These are phyloP conservation scores for Venturia oleaginea DNA, from an alignment of 2,329 filamentous ascomycete species.

Conservation along the genomic window DNA sequence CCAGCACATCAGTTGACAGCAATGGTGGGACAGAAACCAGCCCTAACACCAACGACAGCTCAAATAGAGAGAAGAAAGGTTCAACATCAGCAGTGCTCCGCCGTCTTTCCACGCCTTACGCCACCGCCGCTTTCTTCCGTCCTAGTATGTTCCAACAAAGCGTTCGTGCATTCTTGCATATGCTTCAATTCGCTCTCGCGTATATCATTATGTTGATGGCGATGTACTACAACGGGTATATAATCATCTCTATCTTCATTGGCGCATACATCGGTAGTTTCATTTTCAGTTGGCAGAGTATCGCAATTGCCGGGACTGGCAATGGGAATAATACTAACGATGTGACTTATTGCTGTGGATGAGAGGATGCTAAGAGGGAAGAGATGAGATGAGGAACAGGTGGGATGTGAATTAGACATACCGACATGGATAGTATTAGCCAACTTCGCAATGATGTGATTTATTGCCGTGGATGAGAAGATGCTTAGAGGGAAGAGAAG, in stretches of 20 bases:
- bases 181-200: slow-evolving; percentile 62
- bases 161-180: slow-evolving; percentile 57
- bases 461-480: too few species aligned
- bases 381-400: not conserved
- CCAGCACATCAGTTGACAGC: not conserved
- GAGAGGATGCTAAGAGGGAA: not conserved
- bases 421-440: too few species aligned
- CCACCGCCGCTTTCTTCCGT: slow-evolving; percentile 23
- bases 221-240: slow-evolving; percentile 60
- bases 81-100: not conserved
- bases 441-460: too few species aligned
- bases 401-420: not conserved
- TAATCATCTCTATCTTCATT: slow-evolving; percentile 74
- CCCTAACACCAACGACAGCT: not conserved
- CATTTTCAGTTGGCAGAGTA: slow-evolving; percentile 59
- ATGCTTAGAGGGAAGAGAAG: too few species aligned
- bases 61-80: not conserved
- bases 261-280: slow-evolving; percentile 68
- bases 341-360: slow-evolving; percentile 10
- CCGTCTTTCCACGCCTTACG: not conserved
- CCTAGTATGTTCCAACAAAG: slow-evolving; percentile 58
- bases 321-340: not conserved
- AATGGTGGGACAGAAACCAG: not conserved
- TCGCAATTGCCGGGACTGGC: not conserved
- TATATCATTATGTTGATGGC: slow-evolving; percentile 70